phyloP scores from a whole-genome alignment of 345 rosid species.

The Linum lewisii region DNA sequence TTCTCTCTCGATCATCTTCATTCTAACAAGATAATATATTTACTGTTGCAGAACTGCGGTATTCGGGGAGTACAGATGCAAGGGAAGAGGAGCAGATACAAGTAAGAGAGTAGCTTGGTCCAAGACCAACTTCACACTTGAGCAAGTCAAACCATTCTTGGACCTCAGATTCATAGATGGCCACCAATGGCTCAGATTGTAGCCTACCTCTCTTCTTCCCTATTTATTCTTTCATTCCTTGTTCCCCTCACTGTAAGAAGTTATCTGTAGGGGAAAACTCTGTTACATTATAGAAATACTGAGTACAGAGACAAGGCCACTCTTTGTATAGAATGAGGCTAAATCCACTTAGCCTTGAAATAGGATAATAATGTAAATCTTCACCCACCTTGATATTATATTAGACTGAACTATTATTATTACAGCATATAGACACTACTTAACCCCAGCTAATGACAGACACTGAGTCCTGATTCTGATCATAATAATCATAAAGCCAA shows the following conservation, averaged over 20 bases:
- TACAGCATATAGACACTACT: background rate
- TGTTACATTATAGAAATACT: background rate
- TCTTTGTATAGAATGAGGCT: background rate
- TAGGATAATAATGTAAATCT: background rate
- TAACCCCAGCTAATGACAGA: background rate
- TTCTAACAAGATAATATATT: too few species aligned
- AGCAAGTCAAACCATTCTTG: slow-evolving; percentile 49
- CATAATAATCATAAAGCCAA: slow-evolving; percentile 12
- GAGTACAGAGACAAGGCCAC: background rate
- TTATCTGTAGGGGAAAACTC: background rate
- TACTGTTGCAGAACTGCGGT: slow-evolving; percentile 44
- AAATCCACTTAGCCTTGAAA: background rate
- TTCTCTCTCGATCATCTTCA: background rate
- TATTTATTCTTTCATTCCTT: slow-evolving; percentile 11
- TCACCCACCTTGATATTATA: background rate
- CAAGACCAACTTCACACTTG: slow-evolving; percentile 30
- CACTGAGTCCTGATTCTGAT: background rate
- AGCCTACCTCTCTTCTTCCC: background rate
- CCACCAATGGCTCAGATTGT: slow-evolving; percentile 67
- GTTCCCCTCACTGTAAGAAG: background rate
- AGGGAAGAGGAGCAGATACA: slow-evolving; percentile 71
- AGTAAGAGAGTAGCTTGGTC: slow-evolving; percentile 59
- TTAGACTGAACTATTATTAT: background rate
- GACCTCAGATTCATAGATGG: slow-evolving; percentile 57
- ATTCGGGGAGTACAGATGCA: slow-evolving; percentile 73